A percentile compares a stretch with the other conserved stretches of the same genome.
Evolutionary conservation across 2,329 filamentous ascomycete genomes (phyloP).

Genomic region (Emergomyces africanus): DNA sequence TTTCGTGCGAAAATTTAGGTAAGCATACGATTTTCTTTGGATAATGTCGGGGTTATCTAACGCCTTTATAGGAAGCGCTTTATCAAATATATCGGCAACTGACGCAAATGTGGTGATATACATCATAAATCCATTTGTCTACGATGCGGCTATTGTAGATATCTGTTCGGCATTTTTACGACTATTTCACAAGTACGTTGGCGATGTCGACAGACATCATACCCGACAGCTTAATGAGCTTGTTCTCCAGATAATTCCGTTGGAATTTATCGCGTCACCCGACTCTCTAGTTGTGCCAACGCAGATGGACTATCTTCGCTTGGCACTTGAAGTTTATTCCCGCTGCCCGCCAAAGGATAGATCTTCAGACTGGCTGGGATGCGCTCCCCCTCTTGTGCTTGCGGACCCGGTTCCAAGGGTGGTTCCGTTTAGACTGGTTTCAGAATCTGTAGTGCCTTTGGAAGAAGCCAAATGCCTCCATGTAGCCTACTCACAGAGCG

Average conservation of each 20-base stretch:
- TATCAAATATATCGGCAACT: conserved; percentile 21
- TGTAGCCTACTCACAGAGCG: conserved; percentile 44
- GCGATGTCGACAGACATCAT: conserved; percentile 22
- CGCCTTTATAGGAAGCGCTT: conserved; percentile 19
- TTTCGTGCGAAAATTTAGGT: conserved; percentile 27
- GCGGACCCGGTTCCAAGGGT: conserved; percentile 40
- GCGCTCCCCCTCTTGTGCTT: conserved; percentile 42
- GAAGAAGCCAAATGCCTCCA: conserved; percentile 46
- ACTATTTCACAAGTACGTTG: conserved; percentile 42
- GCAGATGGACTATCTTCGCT: conserved; percentile 34
- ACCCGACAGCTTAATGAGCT: conserved; percentile 33
- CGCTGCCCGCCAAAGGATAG: conserved; percentile 38
- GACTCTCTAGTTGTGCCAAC: conserved; percentile 40
- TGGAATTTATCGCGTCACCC: conserved; percentile 40
- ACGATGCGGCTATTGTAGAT: conserved; percentile 34
- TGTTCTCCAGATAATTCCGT: conserved; percentile 46
- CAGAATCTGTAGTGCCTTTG: conserved; percentile 42
- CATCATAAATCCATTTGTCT: conserved; percentile 44
- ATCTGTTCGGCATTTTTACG: conserved; percentile 46
- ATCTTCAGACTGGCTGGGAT: conserved; percentile 28
- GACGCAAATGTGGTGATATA: conserved; percentile 42
- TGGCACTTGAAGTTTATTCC: conserved; percentile 47
- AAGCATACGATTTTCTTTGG: conserved; percentile 9
- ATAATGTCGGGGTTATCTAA: background rate
- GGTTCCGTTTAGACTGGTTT: conserved; percentile 42